Evolutionary conservation across 1,284 basidiomycete species (phyloP), one percentile per base, ranked within the genome.

Genomic region (Cutaneotrichosporon sp.): DNA sequence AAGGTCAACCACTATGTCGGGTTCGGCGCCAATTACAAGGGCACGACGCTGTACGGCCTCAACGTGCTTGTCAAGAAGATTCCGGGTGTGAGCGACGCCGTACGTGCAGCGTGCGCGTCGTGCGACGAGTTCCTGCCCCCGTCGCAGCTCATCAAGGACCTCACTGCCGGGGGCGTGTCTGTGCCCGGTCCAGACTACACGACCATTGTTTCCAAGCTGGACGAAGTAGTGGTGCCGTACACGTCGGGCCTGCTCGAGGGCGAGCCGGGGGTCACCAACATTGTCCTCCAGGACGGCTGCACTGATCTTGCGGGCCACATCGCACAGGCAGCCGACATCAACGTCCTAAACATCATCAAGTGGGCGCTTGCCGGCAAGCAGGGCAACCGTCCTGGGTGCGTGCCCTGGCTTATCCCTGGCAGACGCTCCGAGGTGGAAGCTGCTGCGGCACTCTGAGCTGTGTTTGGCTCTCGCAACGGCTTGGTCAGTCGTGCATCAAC

Each of bases 21-120:
- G 23, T 55, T 55, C 23, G 53, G 48, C 34, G 30, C 48, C 13
- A 46, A 42, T 39, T 55, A 50, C 48, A 50, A 47, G 30, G 53
- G 53, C 39, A 50, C 53, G 3, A 42, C 54, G 33, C 26, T 55
- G 8, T 51, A 39, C 39, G 49, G 54, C 35, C 4, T 55, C 40
- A 40, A 55, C 54, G 10, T 13, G 18, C 49, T 55, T 17, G 49
- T 55, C 38, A 43, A 21, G 33, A 30, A 12, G 12, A 45, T 55
- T 21, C 53, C 53, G 4, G 30, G 43, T 20, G 37, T 55, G 38
- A 37, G 22, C 10, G 9, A 7, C 39, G 35, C 26, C 3, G 18
- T 55, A 18, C 45, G 44, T 17, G 33, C 20, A 5, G n/a, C 38
- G 17, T 55, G 53, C 38, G 30, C 37, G 8, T n/a, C 18, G 4